A percentile compares a stretch with the other conserved stretches of the same genome.
phyloP scores from a whole-genome alignment of 768 basidiomycete genomes.

The Naematelia aurantialba region DNA sequence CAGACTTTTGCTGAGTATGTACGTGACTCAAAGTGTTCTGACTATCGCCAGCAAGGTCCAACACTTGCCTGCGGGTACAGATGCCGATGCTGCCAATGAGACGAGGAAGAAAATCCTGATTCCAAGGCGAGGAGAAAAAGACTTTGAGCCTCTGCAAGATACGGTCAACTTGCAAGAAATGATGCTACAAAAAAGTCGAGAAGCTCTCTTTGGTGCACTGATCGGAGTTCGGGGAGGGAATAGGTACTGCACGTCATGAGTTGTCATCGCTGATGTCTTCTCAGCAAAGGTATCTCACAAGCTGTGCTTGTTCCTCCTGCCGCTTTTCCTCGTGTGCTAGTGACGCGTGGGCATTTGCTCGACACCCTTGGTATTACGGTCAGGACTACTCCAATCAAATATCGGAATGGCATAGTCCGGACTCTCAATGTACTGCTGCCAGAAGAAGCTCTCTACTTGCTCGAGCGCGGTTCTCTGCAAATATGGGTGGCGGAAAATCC shows the following conservation, averaged over 20 bases:
- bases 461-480: conserved; percentile 80
- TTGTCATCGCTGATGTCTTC: background rate
- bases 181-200: conserved; percentile 70
- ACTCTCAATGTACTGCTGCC: conserved; percentile 78
- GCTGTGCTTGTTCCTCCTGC: conserved; percentile 35
- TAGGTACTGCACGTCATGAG: conserved; percentile 56
- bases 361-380: conserved; percentile 74
- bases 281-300: conserved; percentile 50
- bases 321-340: conserved; percentile 40
- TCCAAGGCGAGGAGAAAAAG: conserved; percentile 95
- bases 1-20: conserved; percentile 42
- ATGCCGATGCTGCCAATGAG: conserved; percentile 8
- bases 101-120: conserved; percentile 56
- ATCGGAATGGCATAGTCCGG: conserved; percentile 51
- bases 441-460: conserved; percentile 89
- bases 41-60: conserved; percentile 47
- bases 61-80: conserved; percentile 18
- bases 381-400: conserved; percentile 51
- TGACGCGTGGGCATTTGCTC: conserved; percentile 73
- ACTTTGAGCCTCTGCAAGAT: conserved; percentile 75
- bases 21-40: background rate
- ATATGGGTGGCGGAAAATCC: conserved; percentile 28
- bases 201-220: conserved; percentile 83
- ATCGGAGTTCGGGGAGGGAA: conserved; percentile 68
- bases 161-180: conserved; percentile 61